A percentile compares a stretch with the other conserved stretches of the same genome.
Evolutionary conservation across 2,329 filamentous ascomycete genomes (phyloP).

Genomic region (Penicillium fuscoglaucum): DNA sequence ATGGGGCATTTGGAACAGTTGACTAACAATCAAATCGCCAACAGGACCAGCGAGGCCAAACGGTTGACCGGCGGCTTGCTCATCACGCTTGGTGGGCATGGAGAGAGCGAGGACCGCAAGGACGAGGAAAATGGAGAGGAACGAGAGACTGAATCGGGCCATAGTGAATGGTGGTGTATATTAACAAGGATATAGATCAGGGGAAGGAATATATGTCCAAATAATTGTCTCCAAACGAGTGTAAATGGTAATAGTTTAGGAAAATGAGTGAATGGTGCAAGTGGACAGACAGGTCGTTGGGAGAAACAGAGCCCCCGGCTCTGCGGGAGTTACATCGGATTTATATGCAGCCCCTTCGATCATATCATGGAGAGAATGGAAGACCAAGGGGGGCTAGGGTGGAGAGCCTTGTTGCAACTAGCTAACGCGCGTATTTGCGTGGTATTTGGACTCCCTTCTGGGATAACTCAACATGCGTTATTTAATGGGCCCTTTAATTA

Average conservation of each 20-base stretch:
- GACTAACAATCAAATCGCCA: conserved; percentile 21
- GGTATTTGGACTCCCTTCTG: neutral
- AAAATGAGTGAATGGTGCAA: conserved; percentile 8
- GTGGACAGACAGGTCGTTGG: conserved; percentile 2
- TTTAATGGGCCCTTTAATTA: neutral
- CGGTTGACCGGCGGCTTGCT: neutral
- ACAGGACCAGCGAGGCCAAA: conserved; percentile 16
- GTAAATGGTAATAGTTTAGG: neutral
- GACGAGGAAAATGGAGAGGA: conserved; percentile 32
- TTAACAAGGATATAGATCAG: conserved; percentile 1
- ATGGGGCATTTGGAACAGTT: neutral
- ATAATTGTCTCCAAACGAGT: conserved; percentile 13
- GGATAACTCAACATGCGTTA: neutral
- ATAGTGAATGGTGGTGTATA: conserved; percentile 23
- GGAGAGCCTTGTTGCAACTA: neutral
- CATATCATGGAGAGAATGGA: conserved; percentile 4
- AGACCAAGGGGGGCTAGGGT: conserved; percentile 1
- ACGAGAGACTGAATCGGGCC: conserved; percentile 34
- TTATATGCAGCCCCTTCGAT: conserved; percentile 21
- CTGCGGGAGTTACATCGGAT: conserved; percentile 4
- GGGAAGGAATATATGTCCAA: conserved; percentile 13
- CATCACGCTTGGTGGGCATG: conserved; percentile 28
- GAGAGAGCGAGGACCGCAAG: conserved; percentile 34
- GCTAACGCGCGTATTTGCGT: neutral
- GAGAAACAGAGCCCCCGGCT: neutral